Conservation (phyloP, 768 basidiomycete genomes). For the Chiua virens region DNA sequence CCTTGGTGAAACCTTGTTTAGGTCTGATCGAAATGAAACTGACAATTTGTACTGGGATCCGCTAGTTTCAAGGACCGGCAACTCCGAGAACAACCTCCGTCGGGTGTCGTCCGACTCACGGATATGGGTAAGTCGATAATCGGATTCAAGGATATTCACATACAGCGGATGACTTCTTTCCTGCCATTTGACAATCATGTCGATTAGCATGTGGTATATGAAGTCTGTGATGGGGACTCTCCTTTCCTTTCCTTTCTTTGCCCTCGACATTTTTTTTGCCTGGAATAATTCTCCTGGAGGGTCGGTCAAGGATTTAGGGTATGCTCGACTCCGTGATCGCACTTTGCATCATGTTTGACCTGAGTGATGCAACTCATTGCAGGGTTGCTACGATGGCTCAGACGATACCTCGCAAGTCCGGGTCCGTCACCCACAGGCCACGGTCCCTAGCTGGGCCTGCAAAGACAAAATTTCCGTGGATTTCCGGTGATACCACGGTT, state of each 20-base stretch:
- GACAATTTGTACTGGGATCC: background rate
- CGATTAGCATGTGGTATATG: too few relatives aligned
- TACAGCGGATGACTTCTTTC: background rate
- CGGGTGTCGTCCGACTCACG: conserved; percentile 11
- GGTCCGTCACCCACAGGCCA: conserved; percentile 1
- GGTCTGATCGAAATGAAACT: background rate
- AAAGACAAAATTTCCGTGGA: conserved; percentile 20
- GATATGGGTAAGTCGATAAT: background rate
- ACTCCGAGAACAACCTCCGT: conserved; percentile 5
- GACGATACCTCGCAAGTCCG: background rate
- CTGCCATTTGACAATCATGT: too few relatives aligned
- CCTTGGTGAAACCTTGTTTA: conserved; percentile 5
- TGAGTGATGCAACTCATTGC: background rate
- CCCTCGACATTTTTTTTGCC: background rate
- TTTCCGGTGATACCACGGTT: conserved; percentile 14
- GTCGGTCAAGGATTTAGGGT: background rate
- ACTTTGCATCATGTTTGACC: background rate
- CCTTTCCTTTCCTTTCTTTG: too few relatives aligned
- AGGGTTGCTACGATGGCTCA: background rate
- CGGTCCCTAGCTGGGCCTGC: conserved; percentile 1
- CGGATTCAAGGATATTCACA: conserved; percentile 1
- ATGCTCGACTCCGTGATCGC: background rate
- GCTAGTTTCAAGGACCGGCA: conserved; percentile 10
- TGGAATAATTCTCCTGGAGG: background rate
- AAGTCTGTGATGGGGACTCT: too few relatives aligned